These are phyloP conservation scores for Umbelopsis ramanniana DNA, from an alignment of 192 early-diverging fungal species.

Conservation along the genomic window DNA sequence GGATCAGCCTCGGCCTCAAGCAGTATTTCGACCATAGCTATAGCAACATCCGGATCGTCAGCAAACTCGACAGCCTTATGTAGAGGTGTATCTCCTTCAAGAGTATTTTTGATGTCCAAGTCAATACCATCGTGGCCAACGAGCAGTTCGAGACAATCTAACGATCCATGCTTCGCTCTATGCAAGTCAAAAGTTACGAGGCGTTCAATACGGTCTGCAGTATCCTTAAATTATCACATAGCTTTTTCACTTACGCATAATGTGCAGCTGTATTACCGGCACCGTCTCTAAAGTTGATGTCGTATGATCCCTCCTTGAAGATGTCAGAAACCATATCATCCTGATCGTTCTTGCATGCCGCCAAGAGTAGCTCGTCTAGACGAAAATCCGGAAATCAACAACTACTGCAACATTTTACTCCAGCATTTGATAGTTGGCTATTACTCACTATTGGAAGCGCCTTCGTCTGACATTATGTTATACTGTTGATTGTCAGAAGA, in stretches of 20 bases:
- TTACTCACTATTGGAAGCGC: slow-evolving; percentile 40
- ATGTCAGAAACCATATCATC: slow-evolving; percentile 66
- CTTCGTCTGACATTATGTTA: slow-evolving; percentile 25
- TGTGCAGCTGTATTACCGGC: slow-evolving; percentile 72
- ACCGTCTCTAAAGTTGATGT: slow-evolving; percentile 66
- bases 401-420: too few relatives aligned
- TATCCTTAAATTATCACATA: too few relatives aligned
- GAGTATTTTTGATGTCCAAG: slow-evolving; percentile 58
- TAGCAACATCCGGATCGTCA: slow-evolving; percentile 54
- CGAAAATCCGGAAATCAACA: background rate
- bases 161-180: slow-evolving; percentile 58
- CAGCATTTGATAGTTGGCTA: background rate
- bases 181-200: slow-evolving; percentile 3
- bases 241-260: slow-evolving; percentile 53
- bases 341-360: slow-evolving; percentile 74
- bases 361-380: slow-evolving; percentile 69
- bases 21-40: slow-evolving; percentile 65
- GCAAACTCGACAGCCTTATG: slow-evolving; percentile 67
- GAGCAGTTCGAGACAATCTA: slow-evolving; percentile 65
- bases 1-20: slow-evolving; percentile 59
- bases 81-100: slow-evolving; percentile 65
- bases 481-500: background rate
- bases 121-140: slow-evolving; percentile 53
- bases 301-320: slow-evolving; percentile 48
- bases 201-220: too few relatives aligned